phyloP scores from a whole-genome alignment of 78 protist genomes.

The Isochrysis galbana region DNA sequence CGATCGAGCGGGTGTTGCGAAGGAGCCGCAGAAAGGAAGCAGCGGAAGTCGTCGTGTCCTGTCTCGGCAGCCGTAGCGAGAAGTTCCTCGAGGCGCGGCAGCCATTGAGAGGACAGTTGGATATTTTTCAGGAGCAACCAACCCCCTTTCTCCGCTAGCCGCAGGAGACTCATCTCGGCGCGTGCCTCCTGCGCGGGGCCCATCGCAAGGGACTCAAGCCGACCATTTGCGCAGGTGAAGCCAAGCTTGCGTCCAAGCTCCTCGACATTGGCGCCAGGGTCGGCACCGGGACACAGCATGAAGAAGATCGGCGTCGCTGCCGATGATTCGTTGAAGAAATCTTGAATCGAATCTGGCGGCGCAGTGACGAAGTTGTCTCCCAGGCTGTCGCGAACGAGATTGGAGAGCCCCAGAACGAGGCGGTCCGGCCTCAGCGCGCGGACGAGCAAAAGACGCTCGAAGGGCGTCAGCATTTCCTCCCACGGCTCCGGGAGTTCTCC shows the following conservation, averaged over 20 bases:
- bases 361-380: conserved; percentile 43
- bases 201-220: conserved; percentile 51
- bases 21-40: conserved; percentile 72
- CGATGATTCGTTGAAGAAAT: conserved; percentile 47
- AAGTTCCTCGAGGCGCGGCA: conserved; percentile 59
- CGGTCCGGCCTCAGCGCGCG: conserved; percentile 67
- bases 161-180: conserved; percentile 63
- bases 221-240: conserved; percentile 43
- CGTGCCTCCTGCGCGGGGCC: conserved; percentile 73
- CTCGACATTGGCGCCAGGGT: conserved; percentile 59
- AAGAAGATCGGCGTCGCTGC: conserved; percentile 56
- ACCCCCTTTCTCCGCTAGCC: conserved; percentile 45
- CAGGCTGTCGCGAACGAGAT: not conserved
- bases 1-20: not conserved
- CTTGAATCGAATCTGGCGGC: conserved; percentile 29
- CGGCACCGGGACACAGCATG: conserved; percentile 69
- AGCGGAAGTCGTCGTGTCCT: conserved; percentile 57
- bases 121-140: conserved; percentile 68
- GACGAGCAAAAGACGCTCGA: conserved; percentile 54
- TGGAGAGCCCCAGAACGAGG: conserved; percentile 46
- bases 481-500: conserved; percentile 62
- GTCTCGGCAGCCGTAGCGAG: conserved; percentile 48
- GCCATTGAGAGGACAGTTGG: conserved; percentile 64
- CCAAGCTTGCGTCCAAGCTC: conserved; percentile 35
- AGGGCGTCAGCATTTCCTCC: not conserved